A percentile compares a stretch with the other conserved stretches of the same genome.
Conservation (phyloP, 441 rosid species). For the Kokia cookei region DNA sequence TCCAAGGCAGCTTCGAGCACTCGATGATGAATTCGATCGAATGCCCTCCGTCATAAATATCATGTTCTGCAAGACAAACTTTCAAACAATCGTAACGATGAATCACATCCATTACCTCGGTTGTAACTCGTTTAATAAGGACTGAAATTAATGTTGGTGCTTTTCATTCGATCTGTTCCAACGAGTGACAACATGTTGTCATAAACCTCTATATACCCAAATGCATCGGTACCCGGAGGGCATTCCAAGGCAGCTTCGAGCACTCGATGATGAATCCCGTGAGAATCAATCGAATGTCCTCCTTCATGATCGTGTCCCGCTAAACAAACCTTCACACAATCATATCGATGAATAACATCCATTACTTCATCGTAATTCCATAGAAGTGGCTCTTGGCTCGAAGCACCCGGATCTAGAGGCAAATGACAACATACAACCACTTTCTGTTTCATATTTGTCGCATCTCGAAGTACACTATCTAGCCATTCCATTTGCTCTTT, state of each 20-base stretch:
- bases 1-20: slow-evolving; percentile 84
- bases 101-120: slow-evolving; percentile 65
- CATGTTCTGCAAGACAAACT: slow-evolving; percentile 81
- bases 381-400: slow-evolving; percentile 49
- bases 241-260: slow-evolving; percentile 90
- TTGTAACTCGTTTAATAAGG: slow-evolving; percentile 2
- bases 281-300: slow-evolving; percentile 64
- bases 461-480: slow-evolving; percentile 58
- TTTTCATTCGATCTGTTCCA: slow-evolving; percentile 57
- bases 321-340: slow-evolving; percentile 72
- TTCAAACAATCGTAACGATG: slow-evolving; percentile 63
- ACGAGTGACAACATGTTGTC: slow-evolving; percentile 53
- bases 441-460: slow-evolving; percentile 56
- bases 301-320: slow-evolving; percentile 86
- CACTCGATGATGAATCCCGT: slow-evolving; percentile 74
- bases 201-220: slow-evolving; percentile 64
- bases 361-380: slow-evolving; percentile 88
- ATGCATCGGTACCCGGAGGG: slow-evolving; percentile 81
- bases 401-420: slow-evolving; percentile 60
- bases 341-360: slow-evolving; percentile 58
- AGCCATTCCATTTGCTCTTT: slow-evolving; percentile 74
- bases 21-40: slow-evolving; percentile 73
- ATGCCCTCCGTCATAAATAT: slow-evolving; percentile 60
- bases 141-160: slow-evolving; percentile 34
- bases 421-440: slow-evolving; percentile 77